phyloP scores from a whole-genome alignment of 2,329 filamentous ascomycete genomes.

The Aspergillus novofumigatus region DNA sequence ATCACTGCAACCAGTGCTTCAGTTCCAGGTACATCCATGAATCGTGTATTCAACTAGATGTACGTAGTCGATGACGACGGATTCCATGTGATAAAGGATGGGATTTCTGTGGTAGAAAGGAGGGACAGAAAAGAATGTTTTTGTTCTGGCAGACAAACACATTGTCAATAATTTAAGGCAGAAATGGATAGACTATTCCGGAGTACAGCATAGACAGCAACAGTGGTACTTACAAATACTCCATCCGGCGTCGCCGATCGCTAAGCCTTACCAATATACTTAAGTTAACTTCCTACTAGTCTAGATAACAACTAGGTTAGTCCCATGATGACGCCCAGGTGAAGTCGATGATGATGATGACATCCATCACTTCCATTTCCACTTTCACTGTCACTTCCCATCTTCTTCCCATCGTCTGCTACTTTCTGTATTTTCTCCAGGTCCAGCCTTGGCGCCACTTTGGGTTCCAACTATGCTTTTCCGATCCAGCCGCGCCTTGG shows the following conservation, averaged over 20 bases:
- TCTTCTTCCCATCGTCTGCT: not conserved
- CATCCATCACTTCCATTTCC: not conserved
- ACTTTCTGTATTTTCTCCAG: not conserved
- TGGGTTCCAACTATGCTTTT: slow-evolving; percentile 11
- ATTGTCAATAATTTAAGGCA: not conserved
- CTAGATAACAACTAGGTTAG: not conserved
- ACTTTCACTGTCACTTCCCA: not conserved
- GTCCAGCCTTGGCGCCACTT: slow-evolving; percentile 10
- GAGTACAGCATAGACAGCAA: not conserved
- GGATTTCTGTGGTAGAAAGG: not conserved
- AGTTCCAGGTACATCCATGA: not conserved
- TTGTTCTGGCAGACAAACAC: not conserved
- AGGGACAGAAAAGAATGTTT: not conserved
- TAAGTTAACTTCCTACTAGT: not conserved
- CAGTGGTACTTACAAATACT: not conserved
- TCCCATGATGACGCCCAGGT: not conserved
- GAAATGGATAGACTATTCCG: no score
- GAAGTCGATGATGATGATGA: not conserved
- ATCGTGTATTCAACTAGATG: not conserved
- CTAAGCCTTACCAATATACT: not conserved
- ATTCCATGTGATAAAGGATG: not conserved
- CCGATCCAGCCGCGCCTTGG: slow-evolving; percentile 13
- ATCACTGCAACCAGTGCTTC: not conserved
- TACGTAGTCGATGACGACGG: not conserved
- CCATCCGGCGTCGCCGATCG: not conserved